Evolutionary conservation across 2,329 filamentous ascomycete genomes (phyloP), one percentile per base, ranked within the genome.

Genomic region (Cladosporium colombiae): DNA sequence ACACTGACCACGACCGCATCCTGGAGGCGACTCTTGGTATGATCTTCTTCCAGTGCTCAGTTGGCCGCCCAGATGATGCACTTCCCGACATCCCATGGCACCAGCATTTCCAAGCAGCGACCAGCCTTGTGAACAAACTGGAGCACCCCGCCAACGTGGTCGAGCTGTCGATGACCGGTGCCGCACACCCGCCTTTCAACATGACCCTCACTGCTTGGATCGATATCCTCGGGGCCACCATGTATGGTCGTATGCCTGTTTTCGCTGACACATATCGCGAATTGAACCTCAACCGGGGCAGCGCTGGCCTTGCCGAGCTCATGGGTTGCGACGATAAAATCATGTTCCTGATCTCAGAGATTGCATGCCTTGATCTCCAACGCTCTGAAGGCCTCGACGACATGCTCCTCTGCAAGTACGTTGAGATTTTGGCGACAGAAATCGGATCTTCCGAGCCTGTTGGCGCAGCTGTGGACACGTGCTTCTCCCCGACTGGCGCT

Each of bases 311-410:
- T 44, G 89, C 90, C 62, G 93, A 96, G 81, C 86, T 98, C 61
- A 98, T 98, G 93, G 95, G 95, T 71, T 98, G 95, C 78, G 94
- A 98, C 70, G 95, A 99, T 80, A 88, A 89, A 25, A 91, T 98
- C 79, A 97, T 99, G 93, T 98, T 97, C 78, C 84, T 98, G 73
- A 96, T 99, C 77, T 96, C 93, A 1, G 95, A 99, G 81, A 97
- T 98, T 73, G 92, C 94, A 64, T 98, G 95, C 79, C 88, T 99
- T 62, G 95, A 98, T 78, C 91, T 91, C 3, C 86, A 97, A 69
- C 96, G 95, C 83, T 81, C 84, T 46, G 88, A 91, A 67, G 91
- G 91, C 72, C 92, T 95, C 72, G 91, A 96, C 71, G 89, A 95
- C 74, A 89, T 95, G 70, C 87, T 88, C 60, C 87, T 98, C 53